These are phyloP conservation scores for Strigomonas galati DNA, from an alignment of 208 protist genomes.

Conservation along the genomic window DNA sequence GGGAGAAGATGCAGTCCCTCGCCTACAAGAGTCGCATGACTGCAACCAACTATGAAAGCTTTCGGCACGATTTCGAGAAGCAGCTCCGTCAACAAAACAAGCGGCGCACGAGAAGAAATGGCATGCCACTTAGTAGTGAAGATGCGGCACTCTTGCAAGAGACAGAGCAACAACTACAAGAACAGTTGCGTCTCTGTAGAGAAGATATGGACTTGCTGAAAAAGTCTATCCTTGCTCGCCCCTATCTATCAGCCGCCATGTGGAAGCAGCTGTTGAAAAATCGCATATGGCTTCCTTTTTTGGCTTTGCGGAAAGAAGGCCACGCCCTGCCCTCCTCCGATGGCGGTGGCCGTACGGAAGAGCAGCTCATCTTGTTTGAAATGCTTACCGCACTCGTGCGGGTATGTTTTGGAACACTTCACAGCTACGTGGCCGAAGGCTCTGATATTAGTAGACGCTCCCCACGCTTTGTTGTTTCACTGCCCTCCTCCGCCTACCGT, in stretches of 20 bases:
- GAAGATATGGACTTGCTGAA: conserved; percentile 28
- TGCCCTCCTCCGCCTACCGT: conserved; percentile 47
- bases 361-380: background rate
- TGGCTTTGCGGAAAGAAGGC: background rate
- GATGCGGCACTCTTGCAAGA: conserved; percentile 15
- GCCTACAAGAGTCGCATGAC: background rate
- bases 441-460: conserved; percentile 35
- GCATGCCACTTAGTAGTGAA: background rate
- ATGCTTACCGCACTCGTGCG: conserved; percentile 25
- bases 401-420: conserved; percentile 50
- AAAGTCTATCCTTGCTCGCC: conserved; percentile 51
- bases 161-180: conserved; percentile 19
- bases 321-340: too few relatives aligned
- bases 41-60: background rate
- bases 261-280: conserved; percentile 30
- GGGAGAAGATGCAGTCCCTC: conserved; percentile 13
- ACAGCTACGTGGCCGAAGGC: conserved; percentile 52
- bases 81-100: conserved; percentile 8
- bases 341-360: background rate
- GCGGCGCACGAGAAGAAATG: background rate
- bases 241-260: conserved; percentile 46
- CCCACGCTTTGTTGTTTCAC: conserved; percentile 81
- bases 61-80: conserved; percentile 16
- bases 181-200: conserved; percentile 12
- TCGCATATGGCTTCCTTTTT: background rate